Evolutionary conservation across 345 rosid genomes (phyloP).

Genomic region (Cardamine chenopodiifolia): DNA sequence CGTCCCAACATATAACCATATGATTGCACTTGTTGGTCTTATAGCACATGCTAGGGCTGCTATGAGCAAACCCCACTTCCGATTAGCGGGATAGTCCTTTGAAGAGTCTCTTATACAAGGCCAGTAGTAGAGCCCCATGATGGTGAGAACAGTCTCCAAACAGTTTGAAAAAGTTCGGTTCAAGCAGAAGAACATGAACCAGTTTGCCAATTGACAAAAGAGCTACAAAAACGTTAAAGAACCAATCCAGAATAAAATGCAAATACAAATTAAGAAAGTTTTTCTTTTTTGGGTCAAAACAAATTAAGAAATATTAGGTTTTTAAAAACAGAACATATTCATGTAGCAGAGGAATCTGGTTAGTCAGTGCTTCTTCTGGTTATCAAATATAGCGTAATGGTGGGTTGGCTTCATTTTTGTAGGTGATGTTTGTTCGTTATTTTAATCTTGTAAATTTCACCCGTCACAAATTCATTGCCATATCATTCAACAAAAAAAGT

Average conservation of each 20-base stretch:
- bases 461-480: neutral
- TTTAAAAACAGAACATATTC: neutral
- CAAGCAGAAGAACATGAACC: conserved; percentile 92
- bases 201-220: conserved; percentile 75
- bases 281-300: too few species aligned
- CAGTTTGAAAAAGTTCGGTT: conserved; percentile 89
- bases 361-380: neutral
- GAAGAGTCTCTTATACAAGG: conserved; percentile 70
- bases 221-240: conserved; percentile 68
- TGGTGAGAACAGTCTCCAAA: conserved; percentile 87
- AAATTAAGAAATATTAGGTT: too few species aligned
- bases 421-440: neutral
- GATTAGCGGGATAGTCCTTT: conserved; percentile 43
- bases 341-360: neutral
- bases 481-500: neutral
- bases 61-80: conserved; percentile 73
- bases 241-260: neutral
- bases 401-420: neutral
- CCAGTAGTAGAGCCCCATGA: conserved; percentile 85
- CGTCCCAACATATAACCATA: conserved; percentile 83
- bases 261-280: neutral
- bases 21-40: conserved; percentile 89
- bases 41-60: conserved; percentile 89
- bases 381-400: neutral
- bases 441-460: neutral